A percentile compares a stretch with the other conserved stretches of the same genome.
Evolutionary conservation across 176 grass and related monocot genomes (phyloP).

Genomic region (Oropetium thomaeum): DNA sequence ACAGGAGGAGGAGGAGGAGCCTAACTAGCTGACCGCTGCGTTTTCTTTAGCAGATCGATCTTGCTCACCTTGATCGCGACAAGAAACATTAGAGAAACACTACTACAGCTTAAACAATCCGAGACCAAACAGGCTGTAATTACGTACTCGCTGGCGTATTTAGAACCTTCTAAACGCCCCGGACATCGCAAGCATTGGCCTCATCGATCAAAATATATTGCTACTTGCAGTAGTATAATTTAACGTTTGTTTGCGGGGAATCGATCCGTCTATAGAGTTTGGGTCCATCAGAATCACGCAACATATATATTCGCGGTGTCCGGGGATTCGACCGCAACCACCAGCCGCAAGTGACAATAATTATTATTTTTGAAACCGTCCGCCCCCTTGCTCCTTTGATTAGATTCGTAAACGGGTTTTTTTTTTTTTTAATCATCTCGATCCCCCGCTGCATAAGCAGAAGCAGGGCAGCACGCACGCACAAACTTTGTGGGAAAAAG

Average conservation of each 20-base stretch:
- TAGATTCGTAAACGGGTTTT: not conserved
- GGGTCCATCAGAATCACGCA: conserved; percentile 17
- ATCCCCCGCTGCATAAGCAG: not conserved
- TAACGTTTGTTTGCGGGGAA: too few relatives aligned
- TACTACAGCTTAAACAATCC: too few relatives aligned
- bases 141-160: not conserved
- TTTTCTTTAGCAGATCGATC: not conserved
- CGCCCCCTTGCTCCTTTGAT: conserved; percentile 3
- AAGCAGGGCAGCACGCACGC: too few relatives aligned
- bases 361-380: not conserved
- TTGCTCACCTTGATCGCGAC: not conserved
- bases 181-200: too few relatives aligned
- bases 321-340: conserved; percentile 28
- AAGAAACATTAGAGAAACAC: not conserved
- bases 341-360: conserved; percentile 2
- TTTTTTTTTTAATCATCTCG: too few relatives aligned
- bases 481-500: not conserved
- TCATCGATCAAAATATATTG: too few relatives aligned
- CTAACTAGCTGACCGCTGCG: not conserved
- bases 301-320: conserved; percentile 38
- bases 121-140: too few relatives aligned
- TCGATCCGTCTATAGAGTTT: not conserved
- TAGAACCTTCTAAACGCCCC: not conserved
- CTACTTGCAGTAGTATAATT: too few relatives aligned
- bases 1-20: not conserved